Base-by-base conservation (phyloP, 176 grass and related monocot genomes). In the Puccinellia tenuiflora region DNA sequence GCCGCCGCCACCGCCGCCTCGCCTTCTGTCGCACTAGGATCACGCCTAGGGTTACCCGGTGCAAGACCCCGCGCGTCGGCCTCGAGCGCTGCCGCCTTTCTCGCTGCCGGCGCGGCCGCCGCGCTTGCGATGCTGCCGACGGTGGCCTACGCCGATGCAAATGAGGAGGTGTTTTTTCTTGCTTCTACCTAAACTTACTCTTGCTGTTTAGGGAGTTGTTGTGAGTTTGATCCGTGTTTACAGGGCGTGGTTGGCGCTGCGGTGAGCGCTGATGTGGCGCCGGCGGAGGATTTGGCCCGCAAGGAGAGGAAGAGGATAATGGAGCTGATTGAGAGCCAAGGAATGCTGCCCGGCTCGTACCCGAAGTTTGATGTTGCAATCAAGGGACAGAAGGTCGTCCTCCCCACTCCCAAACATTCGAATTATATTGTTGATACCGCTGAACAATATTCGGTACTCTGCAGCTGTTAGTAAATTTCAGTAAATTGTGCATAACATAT, bases 261-360 rank as follows among this genome's bases (percentile, higher is more conserved):
- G 18, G 64, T 7, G 52, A 89, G 68, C 66, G 13, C 80, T 50
- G 70, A 54, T 47, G 45, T 13, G 45, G 45, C 45, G 15, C 45
- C 46, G 3, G 81, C 39, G 53, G 81, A 87, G 54, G 90, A 92
- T 84, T 84, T 92, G 56, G 79, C 86, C 8, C 50, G n/a, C 63
- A 86, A 86, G 60, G 93, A 92, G 78, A 92, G 86, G 80, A 92
- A 85, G 85, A 87, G 85, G 82, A 95, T 95, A 77, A 75, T 82
- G 76, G 90, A 88, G 24, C 64, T 95, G 33, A 67, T 88, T 35
- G 57, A 74, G 75, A 90, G 54, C 75, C 73, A 24, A 60, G 93
- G 90, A 59, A 90, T 95, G 90, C 79, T 35, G 53, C 90, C 54
- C 0, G 93, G 88, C 14, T 92, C 90, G 2, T 95, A 95, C 83